Percentiles rank a stretch among this genome's conserved stretches.
Conservation (phyloP, 2,329 filamentous ascomycete genomes). For the Calycina marina region DNA sequence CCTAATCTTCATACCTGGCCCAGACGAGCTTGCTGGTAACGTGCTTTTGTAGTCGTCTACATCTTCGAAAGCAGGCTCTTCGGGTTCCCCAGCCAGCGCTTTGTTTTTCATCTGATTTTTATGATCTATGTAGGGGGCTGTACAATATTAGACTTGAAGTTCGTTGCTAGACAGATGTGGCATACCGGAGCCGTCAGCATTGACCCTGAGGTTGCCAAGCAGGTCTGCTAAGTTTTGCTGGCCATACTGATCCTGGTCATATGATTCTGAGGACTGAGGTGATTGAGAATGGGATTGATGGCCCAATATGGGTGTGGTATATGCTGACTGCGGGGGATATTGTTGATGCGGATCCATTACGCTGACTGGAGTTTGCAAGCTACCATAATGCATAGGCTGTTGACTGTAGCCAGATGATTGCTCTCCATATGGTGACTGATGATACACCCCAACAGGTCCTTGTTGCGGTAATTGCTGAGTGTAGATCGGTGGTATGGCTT, state of each 20-base stretch:
- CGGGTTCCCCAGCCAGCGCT: slow-evolving; percentile 27
- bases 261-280: slow-evolving; percentile 32
- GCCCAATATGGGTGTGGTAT: slow-evolving; percentile 35
- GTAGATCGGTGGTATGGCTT: slow-evolving; percentile 28
- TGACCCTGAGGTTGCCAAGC: slow-evolving; percentile 74
- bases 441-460: slow-evolving; percentile 26
- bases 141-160: slow-evolving; percentile 6
- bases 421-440: slow-evolving; percentile 24
- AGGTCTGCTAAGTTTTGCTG: slow-evolving; percentile 64
- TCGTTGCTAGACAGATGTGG: slow-evolving; percentile 2
- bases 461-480: slow-evolving; percentile 33
- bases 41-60: slow-evolving; percentile 58
- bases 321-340: slow-evolving; percentile 34
- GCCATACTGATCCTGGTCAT: slow-evolving; percentile 48
- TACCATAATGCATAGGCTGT: slow-evolving; percentile 37
- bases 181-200: slow-evolving; percentile 74
- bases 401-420: slow-evolving; percentile 30
- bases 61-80: slow-evolving; percentile 52
- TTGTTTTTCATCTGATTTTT: slow-evolving; percentile 28
- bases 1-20: slow-evolving; percentile 62
- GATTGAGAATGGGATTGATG: slow-evolving; percentile 25
- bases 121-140: slow-evolving; percentile 73
- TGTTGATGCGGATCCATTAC: slow-evolving; percentile 35
- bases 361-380: slow-evolving; percentile 33
- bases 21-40: slow-evolving; percentile 52